Evolutionary conservation across 2,329 filamentous ascomycete genomes (phyloP), one percentile per base, ranked within the genome.

Genomic region (Phyllosticta citriasiana): DNA sequence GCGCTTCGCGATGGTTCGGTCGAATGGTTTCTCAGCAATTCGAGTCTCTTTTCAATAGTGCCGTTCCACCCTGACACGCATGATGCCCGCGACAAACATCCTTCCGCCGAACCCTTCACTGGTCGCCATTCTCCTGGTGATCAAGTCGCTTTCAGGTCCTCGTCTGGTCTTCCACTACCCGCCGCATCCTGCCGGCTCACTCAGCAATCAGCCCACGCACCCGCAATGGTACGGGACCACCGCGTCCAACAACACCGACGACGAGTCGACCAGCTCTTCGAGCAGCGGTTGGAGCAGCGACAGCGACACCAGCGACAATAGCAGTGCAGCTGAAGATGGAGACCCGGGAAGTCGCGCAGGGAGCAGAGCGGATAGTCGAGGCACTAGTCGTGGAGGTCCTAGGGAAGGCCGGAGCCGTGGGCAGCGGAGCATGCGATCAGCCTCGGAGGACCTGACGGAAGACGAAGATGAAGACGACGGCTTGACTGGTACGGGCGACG

Each of bases 141-240:
- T 73, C 71, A 63, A 72, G 71, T 55, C 60, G 55, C 56, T 72
- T 70, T 19, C 72, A 72, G 27, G 73, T 5, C 72, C 72, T 2
- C 71, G 72, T 7, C 71, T 76, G n/a, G 72, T 76, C 47, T 76
- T 76, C 64, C 74, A 76, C 64, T 76, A 76, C 53, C 74, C 74
- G 4, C 66, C 74, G n/a, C 73, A 73, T 24, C 69, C 71, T 2
- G 72, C 70, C 6, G 69, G 71, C 1, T 67, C 70, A n/a, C 68
- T 70, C 5, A 67, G 74, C 27, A 69, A 69, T 7, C 68, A 68
- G 8, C 69, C 69, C 53, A 70, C 69, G 50, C 67, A 70, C 35
- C 69, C 72, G 1, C 64, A 68, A 1, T 76, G 73, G 74, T 75
- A 71, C 60, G 70, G 72, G 40, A 69, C 71, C 57, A 68, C 70